Base-by-base conservation (phyloP, 2,329 filamentous ascomycete genomes). In the Nigrospora oryzae region DNA sequence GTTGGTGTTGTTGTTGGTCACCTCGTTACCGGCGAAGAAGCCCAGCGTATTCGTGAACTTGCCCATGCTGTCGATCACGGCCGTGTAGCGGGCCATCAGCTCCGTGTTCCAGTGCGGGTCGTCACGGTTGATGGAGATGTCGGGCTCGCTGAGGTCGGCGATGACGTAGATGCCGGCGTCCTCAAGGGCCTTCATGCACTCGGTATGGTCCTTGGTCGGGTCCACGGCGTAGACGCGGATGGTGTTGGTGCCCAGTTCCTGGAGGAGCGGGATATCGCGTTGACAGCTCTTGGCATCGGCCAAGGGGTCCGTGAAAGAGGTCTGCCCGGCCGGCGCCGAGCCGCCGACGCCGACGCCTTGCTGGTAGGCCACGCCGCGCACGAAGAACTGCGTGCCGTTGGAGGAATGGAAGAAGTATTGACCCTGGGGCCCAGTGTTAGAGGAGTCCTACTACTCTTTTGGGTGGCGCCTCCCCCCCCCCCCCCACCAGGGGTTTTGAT, bases 11-110 rank as follows among this genome's bases (percentile, higher is more conserved):
- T 75, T 70, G 69, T 88, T 87, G 47, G 82, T 79, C 39, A 89
- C 84, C 65, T 89, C 84, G 64, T 89, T 89, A 58, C 84, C 84
- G 45, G 83, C 84, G 60, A 88, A 87, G 75, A 88, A 89, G 55
- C 84, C 84, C 39, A 89, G 70, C 13, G 79, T 76, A 65, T 89
- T 89, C 60, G 72, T 72, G 69, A 85, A 88, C 51, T 77, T 71
- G 49, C 75, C 69, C 58, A 89, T 68, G 36, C 69, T 70, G 61
- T 88, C 84, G 47, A 89, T 67, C 50, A 89, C 84, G 40, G 67
- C 64, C 42, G 80, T 80, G 68, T 88, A 88, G 52, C 80, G 79
- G n/a, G 68, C 63, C 64, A 81, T 86, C 38, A 86, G 68, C n/a
- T 73, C 70, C 49, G 77, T 74, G 56, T 80, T 79, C 84, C 84